Base-by-base conservation (phyloP, 2,329 filamentous ascomycete genomes). In the Colletotrichum cordylinicola region DNA sequence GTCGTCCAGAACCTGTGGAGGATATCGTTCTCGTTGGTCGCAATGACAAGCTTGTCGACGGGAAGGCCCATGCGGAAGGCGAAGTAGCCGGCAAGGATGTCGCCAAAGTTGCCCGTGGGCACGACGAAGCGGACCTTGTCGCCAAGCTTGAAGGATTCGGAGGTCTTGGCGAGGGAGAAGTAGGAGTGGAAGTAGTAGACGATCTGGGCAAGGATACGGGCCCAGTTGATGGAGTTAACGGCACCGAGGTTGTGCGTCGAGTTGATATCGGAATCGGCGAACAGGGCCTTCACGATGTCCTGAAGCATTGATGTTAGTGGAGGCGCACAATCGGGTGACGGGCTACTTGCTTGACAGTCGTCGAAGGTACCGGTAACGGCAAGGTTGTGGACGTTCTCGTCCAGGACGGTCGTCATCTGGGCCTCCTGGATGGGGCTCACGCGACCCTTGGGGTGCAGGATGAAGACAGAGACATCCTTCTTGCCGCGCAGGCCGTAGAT, bases 1-100 rank as follows among this genome's bases (percentile, higher is more conserved):
- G 93, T 94, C 87, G 94, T 94, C 94, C 95, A 98, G 90, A 99
- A 99, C 39, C 97, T 92, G 85, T 98, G 92, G 13, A 99, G 91
- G 77, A 98, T 98, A 82, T 98, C 97, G 86, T 99, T 99, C 86
- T 98, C 96, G 84, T 98, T 98, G 67, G 96, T 98, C 1, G 96
- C 95, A 72, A 98, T 94, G 80, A 98, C 92, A 37, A 99, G 92
- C 87, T 96, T 98, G 78, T 97, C 94, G 4, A 93, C 89, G 5
- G 96, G 96, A 4, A 98, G 90, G 72, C 96, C 96, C 95, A 98
- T 98, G 80, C 93, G 90, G 80, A 94, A 93, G 24, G 96, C 96
- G 82, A 98, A 98, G 87, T 96, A 98, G 67, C 96, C 96, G 1
- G 95, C 95, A 6, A 98, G 89, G 79, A 99, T 96, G 83, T 98